Evolutionary conservation across 345 rosid genomes (phyloP).

Genomic region (Eucalyptus camaldulensis): DNA sequence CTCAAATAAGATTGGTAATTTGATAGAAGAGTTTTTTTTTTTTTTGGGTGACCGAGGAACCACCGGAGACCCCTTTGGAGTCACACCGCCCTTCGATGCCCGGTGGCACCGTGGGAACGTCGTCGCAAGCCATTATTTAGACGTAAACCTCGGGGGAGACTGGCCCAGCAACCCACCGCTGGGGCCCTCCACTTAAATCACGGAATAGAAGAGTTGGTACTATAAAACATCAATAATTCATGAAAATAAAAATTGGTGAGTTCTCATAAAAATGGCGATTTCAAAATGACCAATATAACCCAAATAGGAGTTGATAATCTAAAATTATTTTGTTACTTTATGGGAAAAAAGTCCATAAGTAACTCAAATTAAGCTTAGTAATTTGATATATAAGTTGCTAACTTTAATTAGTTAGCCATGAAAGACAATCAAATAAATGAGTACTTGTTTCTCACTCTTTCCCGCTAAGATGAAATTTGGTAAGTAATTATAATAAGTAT

Average conservation of each 20-base stretch:
- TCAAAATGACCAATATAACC: neutral
- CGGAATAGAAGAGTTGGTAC: neutral
- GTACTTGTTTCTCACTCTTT: too few species aligned
- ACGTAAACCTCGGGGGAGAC: rapidly evolving
- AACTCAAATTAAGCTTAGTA: neutral
- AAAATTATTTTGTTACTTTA: neutral
- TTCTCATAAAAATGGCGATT: neutral
- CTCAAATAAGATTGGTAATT: neutral
- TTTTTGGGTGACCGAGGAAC: too few species aligned
- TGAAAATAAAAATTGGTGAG: neutral
- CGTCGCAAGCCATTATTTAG: rapidly evolving
- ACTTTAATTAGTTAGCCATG: neutral
- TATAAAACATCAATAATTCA: neutral
- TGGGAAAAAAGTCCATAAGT: neutral
- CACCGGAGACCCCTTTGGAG: rapidly evolving
- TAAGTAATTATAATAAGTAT: neutral
- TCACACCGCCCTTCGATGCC: rapidly evolving
- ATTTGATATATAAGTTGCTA: neutral
- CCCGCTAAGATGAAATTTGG: too few species aligned
- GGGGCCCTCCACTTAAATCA: too few species aligned
- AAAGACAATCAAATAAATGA: neutral
- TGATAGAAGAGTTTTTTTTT: neutral
- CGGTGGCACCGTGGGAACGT: rapidly evolving
- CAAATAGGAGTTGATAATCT: neutral
- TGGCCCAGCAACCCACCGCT: rapidly evolving